Base-by-base conservation (phyloP, 768 basidiomycete genomes). In the Cyclocybe cylindracea region DNA sequence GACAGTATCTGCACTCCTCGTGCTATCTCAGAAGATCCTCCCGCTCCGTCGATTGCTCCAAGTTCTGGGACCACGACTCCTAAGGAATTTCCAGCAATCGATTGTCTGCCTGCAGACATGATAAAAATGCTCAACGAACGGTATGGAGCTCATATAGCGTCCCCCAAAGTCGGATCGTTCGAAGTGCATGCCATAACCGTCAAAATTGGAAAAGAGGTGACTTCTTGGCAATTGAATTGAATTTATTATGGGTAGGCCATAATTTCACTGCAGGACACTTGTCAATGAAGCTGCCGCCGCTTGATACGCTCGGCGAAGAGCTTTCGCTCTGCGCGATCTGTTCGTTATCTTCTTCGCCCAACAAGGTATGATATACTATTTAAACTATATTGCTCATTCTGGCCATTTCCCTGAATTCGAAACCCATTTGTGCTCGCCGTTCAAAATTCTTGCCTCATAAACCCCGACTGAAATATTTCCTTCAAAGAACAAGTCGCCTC, bases 161-260 rank as follows among this genome's bases (percentile, higher is more conserved):
- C 75, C 10, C 64, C 70, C 3, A 68, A 64, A 46, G 74, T 77
- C 2, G 82, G 81, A 1, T 64, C 68, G 1, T 83, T 87, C 58
- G 72, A 79, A 39, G 80, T 78, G 2, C 76, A 76, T 39, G 70
- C 74, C 44, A 63, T 93, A n/a, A 72, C 74, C 37, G 71, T 85
- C 40, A 87, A 79, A 64, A 89, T 92, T 36, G 91, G 89, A 9
- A 88, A 85, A 64, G 83, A 89, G 7, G 67, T 81, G 5, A 69
- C 60, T 57, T 69, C 69, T 44, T 91, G 79, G 82, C 62, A 63
- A 18, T 53, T 77, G 44, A 62, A 53, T 45, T 70, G 67, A 41
- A 53, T 44, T 53, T 65, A 54, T 64, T 32, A 39, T 14, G 10
- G 50, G 48, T 37, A 4, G 37, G 16, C 5, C 24, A 38, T 38